These are phyloP conservation scores for Rubia balearica DNA, from an alignment of 305 asterid genomes.

Conservation along the genomic window DNA sequence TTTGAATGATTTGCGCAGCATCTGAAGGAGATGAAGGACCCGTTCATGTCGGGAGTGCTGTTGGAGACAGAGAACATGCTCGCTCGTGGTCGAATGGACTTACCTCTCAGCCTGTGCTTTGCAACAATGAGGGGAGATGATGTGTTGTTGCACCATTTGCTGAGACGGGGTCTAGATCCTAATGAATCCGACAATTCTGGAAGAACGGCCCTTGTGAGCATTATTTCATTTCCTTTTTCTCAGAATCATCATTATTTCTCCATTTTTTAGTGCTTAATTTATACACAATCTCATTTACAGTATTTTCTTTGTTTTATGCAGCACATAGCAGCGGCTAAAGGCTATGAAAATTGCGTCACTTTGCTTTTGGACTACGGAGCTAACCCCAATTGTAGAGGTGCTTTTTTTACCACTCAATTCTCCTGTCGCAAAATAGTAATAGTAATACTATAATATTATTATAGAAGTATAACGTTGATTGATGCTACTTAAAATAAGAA, in stretches of 20 bases:
- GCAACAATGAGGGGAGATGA: slow-evolving; percentile 88
- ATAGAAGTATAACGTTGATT: too few species aligned
- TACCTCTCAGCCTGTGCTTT: slow-evolving; percentile 82
- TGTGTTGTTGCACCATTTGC: slow-evolving; percentile 62
- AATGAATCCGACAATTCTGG: slow-evolving; percentile 82
- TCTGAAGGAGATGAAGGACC: slow-evolving; percentile 69
- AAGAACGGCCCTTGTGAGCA: slow-evolving; percentile 71
- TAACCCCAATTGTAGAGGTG: slow-evolving; percentile 72
- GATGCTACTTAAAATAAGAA: too few species aligned
- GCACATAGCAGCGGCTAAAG: slow-evolving; percentile 83
- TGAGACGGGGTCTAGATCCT: slow-evolving; percentile 85
- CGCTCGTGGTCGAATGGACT: slow-evolving; percentile 87
- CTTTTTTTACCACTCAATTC: not conserved
- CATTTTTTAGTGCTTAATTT: not conserved
- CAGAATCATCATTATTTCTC: not conserved
- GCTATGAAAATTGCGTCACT: slow-evolving; percentile 53
- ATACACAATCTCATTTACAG: slow-evolving; percentile 12
- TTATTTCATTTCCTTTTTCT: not conserved
- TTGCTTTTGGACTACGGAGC: slow-evolving; percentile 83
- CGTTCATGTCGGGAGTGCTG: slow-evolving; percentile 83
- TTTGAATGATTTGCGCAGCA: slow-evolving; percentile 15
- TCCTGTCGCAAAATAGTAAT: too few species aligned
- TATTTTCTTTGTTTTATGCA: slow-evolving; percentile 26
- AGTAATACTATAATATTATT: too few species aligned
- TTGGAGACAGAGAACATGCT: slow-evolving; percentile 82